Percentiles rank a stretch among this genome's conserved stretches.
Conservation (phyloP, 176 grass and related monocot genomes). For the Echinochloa phyllopogon region DNA sequence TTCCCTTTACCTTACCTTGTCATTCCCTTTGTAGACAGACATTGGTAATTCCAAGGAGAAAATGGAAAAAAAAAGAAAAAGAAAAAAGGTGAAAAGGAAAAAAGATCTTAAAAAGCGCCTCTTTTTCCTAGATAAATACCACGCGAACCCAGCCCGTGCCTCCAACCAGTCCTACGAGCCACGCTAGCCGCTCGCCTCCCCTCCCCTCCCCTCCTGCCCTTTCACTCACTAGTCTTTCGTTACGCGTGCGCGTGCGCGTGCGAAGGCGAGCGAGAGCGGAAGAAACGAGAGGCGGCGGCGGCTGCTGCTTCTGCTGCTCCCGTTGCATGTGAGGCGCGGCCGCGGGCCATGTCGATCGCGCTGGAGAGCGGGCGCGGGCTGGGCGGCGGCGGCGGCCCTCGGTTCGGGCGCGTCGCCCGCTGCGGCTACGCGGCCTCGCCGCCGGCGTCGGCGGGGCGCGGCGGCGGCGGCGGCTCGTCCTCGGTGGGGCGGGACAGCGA, state of each 20-base stretch:
- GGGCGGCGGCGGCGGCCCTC: conserved; percentile 29
- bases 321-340: conserved; percentile 42
- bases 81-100: not conserved
- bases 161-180: not conserved
- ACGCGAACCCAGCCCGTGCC: conserved; percentile 28
- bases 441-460: conserved; percentile 47
- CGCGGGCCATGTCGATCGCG: conserved; percentile 72
- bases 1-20: not conserved
- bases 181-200: not conserved
- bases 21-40: not conserved
- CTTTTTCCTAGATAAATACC: conserved; percentile 21
- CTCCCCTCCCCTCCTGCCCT: not conserved
- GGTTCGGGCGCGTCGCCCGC: conserved; percentile 45
- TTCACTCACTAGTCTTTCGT: conserved; percentile 12
- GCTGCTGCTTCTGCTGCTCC: conserved; percentile 32
- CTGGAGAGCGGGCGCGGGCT: conserved; percentile 55
- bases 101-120: not conserved
- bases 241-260: conserved; percentile 50
- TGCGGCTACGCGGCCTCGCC: conserved; percentile 54
- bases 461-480: conserved; percentile 57
- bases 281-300: conserved; percentile 37
- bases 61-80: not conserved
- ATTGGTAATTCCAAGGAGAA: not conserved
- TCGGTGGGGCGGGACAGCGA: conserved; percentile 70
- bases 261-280: conserved; percentile 32